These are phyloP conservation scores for Ophiostoma ips DNA, from an alignment of 2,329 filamentous ascomycete species.

Conservation along the genomic window DNA sequence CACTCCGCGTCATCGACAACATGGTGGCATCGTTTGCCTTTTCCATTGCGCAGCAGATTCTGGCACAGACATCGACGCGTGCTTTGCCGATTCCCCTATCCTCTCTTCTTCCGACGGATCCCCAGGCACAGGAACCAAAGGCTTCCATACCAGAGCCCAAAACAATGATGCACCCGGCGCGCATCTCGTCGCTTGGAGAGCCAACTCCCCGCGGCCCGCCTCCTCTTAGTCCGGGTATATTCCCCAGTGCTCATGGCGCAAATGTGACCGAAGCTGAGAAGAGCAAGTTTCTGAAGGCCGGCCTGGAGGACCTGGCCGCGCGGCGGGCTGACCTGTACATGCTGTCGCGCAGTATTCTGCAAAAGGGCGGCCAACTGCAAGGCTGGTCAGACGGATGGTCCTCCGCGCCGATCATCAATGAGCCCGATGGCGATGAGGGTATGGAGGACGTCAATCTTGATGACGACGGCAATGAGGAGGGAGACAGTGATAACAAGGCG, in stretches of 20 bases:
- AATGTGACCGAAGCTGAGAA: slow-evolving; percentile 26
- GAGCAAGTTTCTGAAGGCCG: slow-evolving; percentile 42
- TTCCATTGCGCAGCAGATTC: slow-evolving; percentile 59
- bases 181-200: slow-evolving; percentile 45
- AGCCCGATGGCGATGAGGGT: slow-evolving; percentile 21
- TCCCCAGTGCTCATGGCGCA: slow-evolving; percentile 32
- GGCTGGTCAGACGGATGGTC: slow-evolving; percentile 71
- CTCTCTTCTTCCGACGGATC: slow-evolving; percentile 26
- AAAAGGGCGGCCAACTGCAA: slow-evolving; percentile 54
- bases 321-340: slow-evolving; percentile 70
- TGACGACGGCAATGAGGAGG: slow-evolving; percentile 18
- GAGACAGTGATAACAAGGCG: slow-evolving; percentile 10
- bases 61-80: slow-evolving; percentile 60
- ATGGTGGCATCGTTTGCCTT: slow-evolving; percentile 68
- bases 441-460: slow-evolving; percentile 47
- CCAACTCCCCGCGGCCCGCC: slow-evolving; percentile 23
- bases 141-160: slow-evolving; percentile 51
- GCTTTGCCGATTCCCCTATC: slow-evolving; percentile 52
- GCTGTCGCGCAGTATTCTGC: slow-evolving; percentile 65
- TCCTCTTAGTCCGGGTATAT: slow-evolving; percentile 35
- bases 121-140: slow-evolving; percentile 43
- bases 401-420: slow-evolving; percentile 37
- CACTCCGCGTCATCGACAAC: slow-evolving; percentile 51
- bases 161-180: slow-evolving; percentile 54
- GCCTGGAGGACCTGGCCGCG: slow-evolving; percentile 70